These are phyloP conservation scores for Trichoderma oligosporum DNA, from an alignment of 2,329 filamentous ascomycete species.

Conservation along the genomic window DNA sequence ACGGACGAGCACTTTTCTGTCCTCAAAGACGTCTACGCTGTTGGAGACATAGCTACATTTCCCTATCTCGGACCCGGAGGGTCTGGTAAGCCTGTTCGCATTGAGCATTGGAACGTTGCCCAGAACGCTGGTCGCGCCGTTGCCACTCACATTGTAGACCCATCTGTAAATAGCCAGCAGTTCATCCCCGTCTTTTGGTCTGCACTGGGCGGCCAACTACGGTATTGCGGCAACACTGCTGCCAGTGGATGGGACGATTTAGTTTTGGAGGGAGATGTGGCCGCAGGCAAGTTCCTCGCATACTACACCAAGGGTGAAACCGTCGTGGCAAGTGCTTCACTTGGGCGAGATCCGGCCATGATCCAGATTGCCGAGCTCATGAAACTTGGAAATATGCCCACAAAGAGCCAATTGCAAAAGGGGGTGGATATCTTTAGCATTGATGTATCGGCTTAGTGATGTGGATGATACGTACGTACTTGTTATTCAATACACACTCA, in stretches of 20 bases:
- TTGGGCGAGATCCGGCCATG: constrained; percentile 88
- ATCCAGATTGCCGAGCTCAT: constrained; percentile 79
- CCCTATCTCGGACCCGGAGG: constrained; percentile 90
- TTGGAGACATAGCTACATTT: constrained; percentile 93
- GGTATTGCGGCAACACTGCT: constrained; percentile 84
- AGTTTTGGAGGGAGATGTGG: constrained; percentile 71
- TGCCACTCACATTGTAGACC: constrained; percentile 70
- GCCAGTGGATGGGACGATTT: constrained; percentile 76
- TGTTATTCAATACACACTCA: neutral
- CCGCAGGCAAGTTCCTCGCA: constrained; percentile 77
- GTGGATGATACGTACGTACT: neutral
- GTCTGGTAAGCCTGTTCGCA: constrained; percentile 68
- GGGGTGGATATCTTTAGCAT: constrained; percentile 45
- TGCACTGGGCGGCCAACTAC: constrained; percentile 79
- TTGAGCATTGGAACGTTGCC: constrained; percentile 98
- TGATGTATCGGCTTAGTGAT: neutral
- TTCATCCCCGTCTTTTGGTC: constrained; percentile 98
- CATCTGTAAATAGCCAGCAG: constrained; percentile 53
- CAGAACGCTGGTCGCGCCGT: constrained; percentile 85
- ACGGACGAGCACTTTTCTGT: constrained; percentile 80
- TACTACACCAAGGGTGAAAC: constrained; percentile 86
- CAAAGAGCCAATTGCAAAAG: constrained; percentile 69
- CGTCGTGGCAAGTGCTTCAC: constrained; percentile 84
- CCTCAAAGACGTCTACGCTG: constrained; percentile 79
- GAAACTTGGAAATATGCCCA: constrained; percentile 75